Base-by-base conservation (phyloP, 495 filamentous ascomycete species). In the Penicillium nucicola region DNA sequence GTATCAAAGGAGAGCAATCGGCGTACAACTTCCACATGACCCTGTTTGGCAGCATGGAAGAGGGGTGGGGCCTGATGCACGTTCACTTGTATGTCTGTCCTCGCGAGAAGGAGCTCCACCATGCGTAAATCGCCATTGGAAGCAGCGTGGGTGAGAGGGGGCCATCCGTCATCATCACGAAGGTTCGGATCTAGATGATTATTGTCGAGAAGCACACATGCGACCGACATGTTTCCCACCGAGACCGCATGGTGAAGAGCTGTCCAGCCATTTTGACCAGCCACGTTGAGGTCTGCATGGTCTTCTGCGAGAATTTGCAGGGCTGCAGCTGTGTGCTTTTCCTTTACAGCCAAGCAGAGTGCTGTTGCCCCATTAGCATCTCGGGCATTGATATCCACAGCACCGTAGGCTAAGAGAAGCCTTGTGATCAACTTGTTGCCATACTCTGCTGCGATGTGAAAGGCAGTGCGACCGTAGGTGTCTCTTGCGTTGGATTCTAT, bases 371-470 rank as follows among this genome's bases (percentile, higher is more conserved):
- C 37, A 33, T 50, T 17, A 25, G 13, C 37, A 42, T 50, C 47
- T 35, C 9, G 28, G 37, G 37, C 17, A 15, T 50, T 42, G 37
- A 50, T 34, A 42, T 50, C 28, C 47, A 50, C 47, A 42, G 8
- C 38, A 50, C 30, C 11, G 35, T 7, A 39, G 17, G 14, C 15
- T 28, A 50, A 50, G 17, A 50, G 47, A 28, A 42, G 23, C 47
- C 30, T 40, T 39, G 47, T 42, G 18, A 50, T 41, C n/a, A 38
- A 41, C 25, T 40, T 42, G 37, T 50, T 8, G 37, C 37, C 30
- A 35, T 50, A 30, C 35, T 50, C 47, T 50, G 47, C 47, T 50
- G 47, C 47, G 30, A 50, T 50, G 10, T 50, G 47, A 7, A 50
- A 42, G 47, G 47, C 47, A n/a, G 47, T 42, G 31, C 37, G 47